Evolutionary conservation across 192 early-diverging fungal genomes (phyloP), one percentile per base, ranked within the genome.

Genomic region (Umbelopsis sp.): DNA sequence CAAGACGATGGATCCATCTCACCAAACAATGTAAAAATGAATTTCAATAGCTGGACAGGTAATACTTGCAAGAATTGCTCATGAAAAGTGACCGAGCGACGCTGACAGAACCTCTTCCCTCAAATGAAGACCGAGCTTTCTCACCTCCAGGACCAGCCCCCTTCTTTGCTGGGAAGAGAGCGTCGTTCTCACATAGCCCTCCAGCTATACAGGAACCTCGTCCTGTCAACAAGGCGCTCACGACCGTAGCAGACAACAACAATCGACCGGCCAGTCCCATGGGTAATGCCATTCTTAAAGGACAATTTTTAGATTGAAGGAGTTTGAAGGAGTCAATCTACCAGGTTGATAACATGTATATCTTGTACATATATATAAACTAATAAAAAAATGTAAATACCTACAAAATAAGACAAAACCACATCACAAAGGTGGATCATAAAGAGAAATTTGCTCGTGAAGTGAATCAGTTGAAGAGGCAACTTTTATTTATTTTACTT

Each of bases 251-350:
- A 4, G 55, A 25, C 1, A 27, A 12, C 2, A 25, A 61, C 27
- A 61, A 61, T 2, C 55, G 55, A 35, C 55, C 55, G 13, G 55
- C 25, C 10, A 61, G 55, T 35, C 55, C 55, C 25, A 61, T 61
- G 55, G 13, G 55, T 4, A 61, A 30, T 30, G 55, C 55, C 30
- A 61, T 61, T 18, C 55, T 61, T 3, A 33, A 61, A 18, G 55
- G 55, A 61, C 55, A 61, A 33, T 61, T 61, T 18, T 16, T 61
- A 35, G 27, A 61, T 16, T 61, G 37, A 35, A 33, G 15, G 27
- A 30, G 9, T 23, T 16, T 61, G 37, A 35, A 33, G 15, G 27
- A 30, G 9, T 23, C 25, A 41, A 6, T 41, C 7, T 41, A 6
- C 37, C 2, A 41, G 5, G 0, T 9, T 41, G 37, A 41, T 41